Evolutionary conservation across 2,329 filamentous ascomycete genomes (phyloP).

Genomic region (Fusarium pilosicola): DNA sequence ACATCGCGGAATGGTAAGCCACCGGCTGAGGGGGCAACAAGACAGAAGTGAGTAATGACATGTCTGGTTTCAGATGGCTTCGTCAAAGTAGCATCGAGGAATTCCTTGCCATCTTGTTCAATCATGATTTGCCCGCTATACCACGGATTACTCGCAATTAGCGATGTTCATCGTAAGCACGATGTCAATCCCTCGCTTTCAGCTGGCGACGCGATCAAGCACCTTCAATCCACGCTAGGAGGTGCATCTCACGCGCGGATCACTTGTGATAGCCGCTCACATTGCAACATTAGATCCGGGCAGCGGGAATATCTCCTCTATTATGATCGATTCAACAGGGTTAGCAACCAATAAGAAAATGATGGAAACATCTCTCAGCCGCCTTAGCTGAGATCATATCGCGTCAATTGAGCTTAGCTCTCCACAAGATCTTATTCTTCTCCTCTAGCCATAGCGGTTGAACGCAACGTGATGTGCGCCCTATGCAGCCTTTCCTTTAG

Average conservation of each 20-base stretch:
- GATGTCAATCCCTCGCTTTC: background rate
- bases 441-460: background rate
- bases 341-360: slow-evolving; percentile 11
- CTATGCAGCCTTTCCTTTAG: slow-evolving; percentile 28
- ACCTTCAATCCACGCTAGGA: background rate
- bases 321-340: background rate
- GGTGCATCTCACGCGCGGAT: background rate
- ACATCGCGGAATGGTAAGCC: background rate
- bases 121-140: background rate
- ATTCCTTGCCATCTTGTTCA: background rate
- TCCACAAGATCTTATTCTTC: background rate
- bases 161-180: background rate
- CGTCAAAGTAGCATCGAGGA: background rate
- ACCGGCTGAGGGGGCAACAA: background rate
- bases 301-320: slow-evolving; percentile 5
- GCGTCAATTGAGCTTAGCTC: slow-evolving; percentile 12
- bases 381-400: slow-evolving; percentile 5
- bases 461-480: background rate
- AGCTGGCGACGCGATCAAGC: background rate
- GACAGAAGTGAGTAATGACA: slow-evolving; percentile 9
- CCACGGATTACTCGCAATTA: background rate
- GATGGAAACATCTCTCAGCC: background rate
- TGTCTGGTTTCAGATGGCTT: slow-evolving; percentile 1
- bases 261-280: slow-evolving; percentile 2
- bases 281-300: slow-evolving; percentile 26